phyloP scores from a whole-genome alignment of 768 basidiomycete genomes.

The Trichaptum fuscoviolaceum region DNA sequence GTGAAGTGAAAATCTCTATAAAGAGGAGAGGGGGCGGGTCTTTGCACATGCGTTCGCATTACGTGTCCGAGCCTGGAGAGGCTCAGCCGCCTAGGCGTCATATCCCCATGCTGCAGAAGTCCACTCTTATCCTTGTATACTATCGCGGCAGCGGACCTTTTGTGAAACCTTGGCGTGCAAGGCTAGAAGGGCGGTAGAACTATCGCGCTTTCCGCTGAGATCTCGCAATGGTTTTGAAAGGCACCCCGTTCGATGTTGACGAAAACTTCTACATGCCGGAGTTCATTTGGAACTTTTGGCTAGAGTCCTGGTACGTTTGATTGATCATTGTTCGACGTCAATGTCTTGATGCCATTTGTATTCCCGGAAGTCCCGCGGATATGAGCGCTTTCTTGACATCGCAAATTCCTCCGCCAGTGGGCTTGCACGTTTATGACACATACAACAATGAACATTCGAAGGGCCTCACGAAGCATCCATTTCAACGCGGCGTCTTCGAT shows the following conservation, averaged over 20 bases:
- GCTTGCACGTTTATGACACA: slow-evolving; percentile 49
- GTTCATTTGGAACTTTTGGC: slow-evolving; percentile 48
- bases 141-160: neutral
- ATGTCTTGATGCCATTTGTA: neutral
- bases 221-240: neutral
- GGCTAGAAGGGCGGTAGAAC: neutral
- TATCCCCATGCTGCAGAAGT: neutral
- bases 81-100: neutral
- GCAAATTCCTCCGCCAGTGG: slow-evolving; percentile 21
- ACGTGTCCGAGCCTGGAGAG: neutral
- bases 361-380: neutral
- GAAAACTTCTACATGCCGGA: slow-evolving; percentile 31
- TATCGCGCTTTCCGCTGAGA: neutral
- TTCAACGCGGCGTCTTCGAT: slow-evolving; percentile 35
- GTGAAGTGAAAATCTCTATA: neutral
- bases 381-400: slow-evolving; percentile 24
- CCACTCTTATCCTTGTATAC: neutral
- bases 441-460: slow-evolving; percentile 37
- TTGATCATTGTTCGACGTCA: slow-evolving; percentile 3
- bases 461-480: slow-evolving; percentile 11
- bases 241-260: neutral
- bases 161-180: neutral
- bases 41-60: neutral
- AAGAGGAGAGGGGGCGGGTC: neutral
- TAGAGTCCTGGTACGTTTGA: slow-evolving; percentile 34